These are phyloP conservation scores for Megacollybia platyphylla DNA, from an alignment of 1,284 basidiomycete genomes.

Conservation along the genomic window DNA sequence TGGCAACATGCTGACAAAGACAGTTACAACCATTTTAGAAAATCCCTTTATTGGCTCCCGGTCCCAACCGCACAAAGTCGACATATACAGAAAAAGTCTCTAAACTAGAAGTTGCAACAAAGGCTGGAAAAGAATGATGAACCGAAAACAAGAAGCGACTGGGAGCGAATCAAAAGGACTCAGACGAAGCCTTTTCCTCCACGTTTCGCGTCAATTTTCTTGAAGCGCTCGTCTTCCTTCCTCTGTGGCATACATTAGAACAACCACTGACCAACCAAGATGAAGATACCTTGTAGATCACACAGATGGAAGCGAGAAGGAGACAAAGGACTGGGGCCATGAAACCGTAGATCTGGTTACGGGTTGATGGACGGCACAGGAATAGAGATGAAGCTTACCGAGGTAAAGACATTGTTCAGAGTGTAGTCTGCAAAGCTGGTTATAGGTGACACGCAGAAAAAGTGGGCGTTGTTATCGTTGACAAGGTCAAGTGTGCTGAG, in stretches of 20 bases:
- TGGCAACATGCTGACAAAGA: too few species aligned
- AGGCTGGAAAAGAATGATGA: too few species aligned
- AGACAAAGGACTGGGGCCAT: slow-evolving; percentile 67
- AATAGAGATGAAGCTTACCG: slow-evolving; percentile 25
- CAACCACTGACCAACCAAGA: slow-evolving; percentile 6
- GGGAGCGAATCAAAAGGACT: slow-evolving; percentile 10
- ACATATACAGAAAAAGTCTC: too few species aligned
- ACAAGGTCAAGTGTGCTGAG: slow-evolving; percentile 27
- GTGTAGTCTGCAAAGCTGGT: slow-evolving; percentile 54
- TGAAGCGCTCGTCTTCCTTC: slow-evolving; percentile 69
- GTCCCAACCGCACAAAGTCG: too few species aligned
- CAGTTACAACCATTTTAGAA: too few species aligned
- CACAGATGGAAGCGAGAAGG: slow-evolving; percentile 68
- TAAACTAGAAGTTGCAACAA: too few species aligned
- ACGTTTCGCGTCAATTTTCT: slow-evolving; percentile 76
- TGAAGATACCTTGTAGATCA: slow-evolving; percentile 62
- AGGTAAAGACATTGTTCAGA: slow-evolving; percentile 69
- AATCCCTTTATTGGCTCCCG: too few species aligned
- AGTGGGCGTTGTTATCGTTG: slow-evolving; percentile 24
- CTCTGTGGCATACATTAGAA: slow-evolving; percentile 30
- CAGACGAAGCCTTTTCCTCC: slow-evolving; percentile 76
- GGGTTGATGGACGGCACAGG: background rate
- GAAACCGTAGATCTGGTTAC: slow-evolving; percentile 46
- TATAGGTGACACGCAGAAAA: slow-evolving; percentile 56
- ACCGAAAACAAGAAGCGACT: too few species aligned